These are phyloP conservation scores for Suhomyces sp. DNA, from an alignment of 805 yeast genomes.

Conservation along the genomic window DNA sequence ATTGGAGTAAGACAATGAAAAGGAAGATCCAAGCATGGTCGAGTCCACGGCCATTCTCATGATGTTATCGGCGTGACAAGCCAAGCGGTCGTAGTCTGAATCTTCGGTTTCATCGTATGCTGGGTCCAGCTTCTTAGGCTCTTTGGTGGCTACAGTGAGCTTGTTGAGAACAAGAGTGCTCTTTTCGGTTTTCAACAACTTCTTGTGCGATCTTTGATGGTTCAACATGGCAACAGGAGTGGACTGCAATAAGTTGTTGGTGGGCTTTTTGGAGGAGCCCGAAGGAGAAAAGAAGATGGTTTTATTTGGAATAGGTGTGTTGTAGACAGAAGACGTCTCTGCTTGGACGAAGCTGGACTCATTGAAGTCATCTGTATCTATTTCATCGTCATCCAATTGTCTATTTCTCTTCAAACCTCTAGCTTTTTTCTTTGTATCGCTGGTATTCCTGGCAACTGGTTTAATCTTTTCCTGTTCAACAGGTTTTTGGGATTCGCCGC, in stretches of 20 bases:
- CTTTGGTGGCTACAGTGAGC: not conserved
- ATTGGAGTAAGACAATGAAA: slow-evolving; percentile 35
- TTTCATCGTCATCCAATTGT: slow-evolving; percentile 1
- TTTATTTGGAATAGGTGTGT: slow-evolving; percentile 27
- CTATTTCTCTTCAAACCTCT: slow-evolving; percentile 11
- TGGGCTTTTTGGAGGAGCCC: slow-evolving; percentile 14
- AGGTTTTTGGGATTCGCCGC: not conserved
- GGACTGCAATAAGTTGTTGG: slow-evolving; percentile 16
- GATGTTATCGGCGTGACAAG: slow-evolving; percentile 46
- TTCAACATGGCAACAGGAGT: slow-evolving; percentile 24
- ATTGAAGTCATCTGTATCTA: not conserved
- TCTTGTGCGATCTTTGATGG: slow-evolving; percentile 12
- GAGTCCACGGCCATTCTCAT: slow-evolving; percentile 48
- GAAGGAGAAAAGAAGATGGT: slow-evolving; percentile 29
- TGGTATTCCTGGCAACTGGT: not conserved
- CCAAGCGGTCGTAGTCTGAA: slow-evolving; percentile 36
- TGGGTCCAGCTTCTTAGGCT: not conserved
- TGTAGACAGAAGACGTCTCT: slow-evolving; percentile 13
- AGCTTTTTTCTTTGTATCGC: not conserved
- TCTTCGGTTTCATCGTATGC: slow-evolving; percentile 12
- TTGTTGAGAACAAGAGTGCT: not conserved
- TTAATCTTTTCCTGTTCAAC: not conserved
- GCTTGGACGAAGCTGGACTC: slow-evolving; percentile 5
- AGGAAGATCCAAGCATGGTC: slow-evolving; percentile 43
- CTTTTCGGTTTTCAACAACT: slow-evolving; percentile 7